Conservation (phyloP, 2,329 filamentous ascomycete genomes). For the Colletotrichum cuscutae region DNA sequence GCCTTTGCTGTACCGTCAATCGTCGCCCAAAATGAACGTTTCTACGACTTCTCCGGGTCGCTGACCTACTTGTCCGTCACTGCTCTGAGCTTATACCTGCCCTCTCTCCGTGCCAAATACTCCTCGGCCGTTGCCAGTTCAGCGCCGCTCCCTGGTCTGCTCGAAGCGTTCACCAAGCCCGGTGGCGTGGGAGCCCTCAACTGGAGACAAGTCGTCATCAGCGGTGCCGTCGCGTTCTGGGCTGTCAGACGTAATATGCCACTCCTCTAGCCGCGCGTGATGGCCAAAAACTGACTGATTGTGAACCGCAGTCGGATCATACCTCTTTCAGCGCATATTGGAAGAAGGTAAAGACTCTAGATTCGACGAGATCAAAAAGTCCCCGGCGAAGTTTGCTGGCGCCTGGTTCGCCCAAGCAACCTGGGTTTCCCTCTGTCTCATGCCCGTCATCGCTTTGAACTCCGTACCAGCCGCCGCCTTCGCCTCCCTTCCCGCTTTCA, state of each 20-base stretch:
- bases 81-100: conserved; percentile 69
- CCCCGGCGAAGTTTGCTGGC: conserved; percentile 46
- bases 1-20: conserved; percentile 72
- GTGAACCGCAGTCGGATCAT: conserved; percentile 64
- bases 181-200: conserved; percentile 58
- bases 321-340: conserved; percentile 71
- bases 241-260: conserved; percentile 63
- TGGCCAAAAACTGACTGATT: conserved; percentile 2
- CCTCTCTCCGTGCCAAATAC: conserved; percentile 64
- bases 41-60: conserved; percentile 76
- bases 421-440: conserved; percentile 74
- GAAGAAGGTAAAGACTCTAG: conserved; percentile 67
- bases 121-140: conserved; percentile 49
- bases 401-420: conserved; percentile 67
- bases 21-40: conserved; percentile 68
- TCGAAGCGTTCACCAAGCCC: conserved; percentile 54
- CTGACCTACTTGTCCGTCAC: conserved; percentile 74
- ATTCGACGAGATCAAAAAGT: conserved; percentile 53
- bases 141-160: conserved; percentile 57
- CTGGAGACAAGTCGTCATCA: conserved; percentile 65
- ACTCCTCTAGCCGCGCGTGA: background rate
- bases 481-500: conserved; percentile 57
- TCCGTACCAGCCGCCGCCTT: conserved; percentile 66
- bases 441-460: conserved; percentile 74
- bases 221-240: conserved; percentile 62